phyloP scores from a whole-genome alignment of 139 green algal genomes.

The Tetradesmus obliquus region DNA sequence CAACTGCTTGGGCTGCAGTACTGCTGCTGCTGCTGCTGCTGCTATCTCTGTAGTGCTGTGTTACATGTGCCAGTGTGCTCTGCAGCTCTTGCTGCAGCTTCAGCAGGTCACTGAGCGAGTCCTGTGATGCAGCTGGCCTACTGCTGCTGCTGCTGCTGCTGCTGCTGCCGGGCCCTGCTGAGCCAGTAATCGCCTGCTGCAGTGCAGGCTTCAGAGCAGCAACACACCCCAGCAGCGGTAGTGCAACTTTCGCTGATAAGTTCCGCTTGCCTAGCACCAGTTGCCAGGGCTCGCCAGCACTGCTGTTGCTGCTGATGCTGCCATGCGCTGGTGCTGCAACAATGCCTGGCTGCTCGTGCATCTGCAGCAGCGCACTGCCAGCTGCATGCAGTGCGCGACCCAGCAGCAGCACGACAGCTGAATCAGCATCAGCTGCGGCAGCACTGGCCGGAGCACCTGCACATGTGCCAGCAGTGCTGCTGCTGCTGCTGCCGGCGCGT shows the following conservation, averaged over 20 bases:
- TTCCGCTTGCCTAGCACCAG: too few relatives aligned
- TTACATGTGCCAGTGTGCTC: too few relatives aligned
- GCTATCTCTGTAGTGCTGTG: too few relatives aligned
- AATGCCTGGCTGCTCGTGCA: background rate
- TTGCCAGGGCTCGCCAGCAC: too few relatives aligned
- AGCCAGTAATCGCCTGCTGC: background rate
- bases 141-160: too few relatives aligned
- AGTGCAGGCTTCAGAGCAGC: background rate
- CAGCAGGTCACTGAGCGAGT: too few relatives aligned
- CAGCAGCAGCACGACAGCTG: background rate
- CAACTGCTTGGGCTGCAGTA: too few relatives aligned
- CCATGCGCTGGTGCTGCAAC: background rate
- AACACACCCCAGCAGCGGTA: background rate
- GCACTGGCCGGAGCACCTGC: background rate
- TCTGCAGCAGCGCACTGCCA: background rate
- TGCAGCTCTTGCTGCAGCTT: too few relatives aligned
- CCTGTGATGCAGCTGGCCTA: too few relatives aligned
- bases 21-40: too few relatives aligned
- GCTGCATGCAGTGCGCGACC: background rate
- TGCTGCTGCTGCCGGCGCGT: background rate
- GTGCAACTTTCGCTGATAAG: background rate
- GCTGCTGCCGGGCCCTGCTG: background rate
- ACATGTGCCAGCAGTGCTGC: background rate
- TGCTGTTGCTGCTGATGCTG: too few relatives aligned
- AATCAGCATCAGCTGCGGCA: background rate